A percentile compares a stretch with the other conserved stretches of the same genome.
Evolutionary conservation across 768 basidiomycete species (phyloP).

Genomic region (Neoboletus brunneissimus): DNA sequence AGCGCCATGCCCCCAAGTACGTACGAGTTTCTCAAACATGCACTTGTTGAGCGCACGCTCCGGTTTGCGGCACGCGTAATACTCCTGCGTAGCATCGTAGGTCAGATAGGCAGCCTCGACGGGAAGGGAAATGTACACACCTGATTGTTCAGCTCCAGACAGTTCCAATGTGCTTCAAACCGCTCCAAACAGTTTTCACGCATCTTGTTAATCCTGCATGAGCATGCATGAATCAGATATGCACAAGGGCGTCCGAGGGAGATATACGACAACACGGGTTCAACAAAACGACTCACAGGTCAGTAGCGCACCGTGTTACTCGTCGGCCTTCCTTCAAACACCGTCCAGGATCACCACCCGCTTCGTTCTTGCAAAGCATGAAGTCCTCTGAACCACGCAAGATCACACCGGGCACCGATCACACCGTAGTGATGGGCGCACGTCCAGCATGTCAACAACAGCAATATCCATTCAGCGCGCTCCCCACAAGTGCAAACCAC

Average conservation of each 20-base stretch:
- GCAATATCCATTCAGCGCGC: constrained; percentile 8
- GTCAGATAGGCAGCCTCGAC: background rate
- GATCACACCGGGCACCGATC: background rate
- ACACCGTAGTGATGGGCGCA: background rate
- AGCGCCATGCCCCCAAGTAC: constrained; percentile 30
- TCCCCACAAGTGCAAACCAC: background rate
- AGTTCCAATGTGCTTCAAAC: constrained; percentile 92
- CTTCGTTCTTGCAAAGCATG: constrained; percentile 97
- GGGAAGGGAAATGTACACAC: constrained; percentile 43
- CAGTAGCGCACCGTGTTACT: constrained; percentile 92
- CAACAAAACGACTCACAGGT: constrained; percentile 61
- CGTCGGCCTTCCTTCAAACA: constrained; percentile 95
- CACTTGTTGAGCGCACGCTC: constrained; percentile 89
- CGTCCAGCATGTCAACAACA: background rate
- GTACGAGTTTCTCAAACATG: constrained; percentile 93
- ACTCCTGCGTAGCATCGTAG: constrained; percentile 54
- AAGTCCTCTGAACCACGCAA: constrained; percentile 68
- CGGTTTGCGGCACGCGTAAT: constrained; percentile 82
- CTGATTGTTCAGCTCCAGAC: constrained; percentile 93
- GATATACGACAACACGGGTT: background rate
- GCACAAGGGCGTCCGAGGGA: background rate
- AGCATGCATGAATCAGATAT: background rate
- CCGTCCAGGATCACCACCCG: constrained; percentile 75
- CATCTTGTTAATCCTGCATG: constrained; percentile 82
- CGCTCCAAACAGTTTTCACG: constrained; percentile 84